Evolutionary conservation across 805 yeast species (phyloP), one percentile per base, ranked within the genome.

Genomic region (Saccharomycopsis malanga): DNA sequence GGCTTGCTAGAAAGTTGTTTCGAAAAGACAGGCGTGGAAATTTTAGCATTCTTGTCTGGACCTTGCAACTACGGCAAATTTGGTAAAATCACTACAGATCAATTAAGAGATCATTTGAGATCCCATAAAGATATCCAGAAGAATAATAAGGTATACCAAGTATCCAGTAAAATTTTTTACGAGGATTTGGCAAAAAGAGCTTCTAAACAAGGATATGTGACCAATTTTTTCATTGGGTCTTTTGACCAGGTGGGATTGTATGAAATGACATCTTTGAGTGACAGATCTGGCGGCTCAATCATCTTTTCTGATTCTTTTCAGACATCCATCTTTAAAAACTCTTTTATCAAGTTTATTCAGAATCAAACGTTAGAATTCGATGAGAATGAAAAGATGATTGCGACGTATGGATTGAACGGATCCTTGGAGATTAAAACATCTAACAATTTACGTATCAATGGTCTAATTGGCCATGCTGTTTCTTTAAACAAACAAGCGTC

Each of bases 201-300:
- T 20, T 70, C 77, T 0, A 53, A 63, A 3, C 68, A 71, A 52
- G 84, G 85, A 0, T 72, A 77, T 45, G 66, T 79, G 4, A 66
- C 79, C 39, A 76, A 78, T 56, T 59, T 79, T 18, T 79, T 79
- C 53, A 72, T 78, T 48, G 87, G 87, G 14, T 71, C 81, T 10
- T 80, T 80, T 58, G 87, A 81, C 60, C 87, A 81, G 60, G 71
- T 79, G 38, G 87, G 87, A 0, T 64, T 81, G 27, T 73, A 65
- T 53, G 87, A 81, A 58, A 81, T 81, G 87, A 80, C 76, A 49
- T 66, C 71, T 14, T 61, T 80, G 9, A 66, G 77, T 43, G 69
- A 71, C 56, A 68, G 68, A 49, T 79, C 85, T 9, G 87, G 87
- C 23, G 87, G 87, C 43, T 65, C 67, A 2, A 70, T 79, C 22